Conservation (phyloP, 768 basidiomycete genomes). For the Trametes maxima region DNA sequence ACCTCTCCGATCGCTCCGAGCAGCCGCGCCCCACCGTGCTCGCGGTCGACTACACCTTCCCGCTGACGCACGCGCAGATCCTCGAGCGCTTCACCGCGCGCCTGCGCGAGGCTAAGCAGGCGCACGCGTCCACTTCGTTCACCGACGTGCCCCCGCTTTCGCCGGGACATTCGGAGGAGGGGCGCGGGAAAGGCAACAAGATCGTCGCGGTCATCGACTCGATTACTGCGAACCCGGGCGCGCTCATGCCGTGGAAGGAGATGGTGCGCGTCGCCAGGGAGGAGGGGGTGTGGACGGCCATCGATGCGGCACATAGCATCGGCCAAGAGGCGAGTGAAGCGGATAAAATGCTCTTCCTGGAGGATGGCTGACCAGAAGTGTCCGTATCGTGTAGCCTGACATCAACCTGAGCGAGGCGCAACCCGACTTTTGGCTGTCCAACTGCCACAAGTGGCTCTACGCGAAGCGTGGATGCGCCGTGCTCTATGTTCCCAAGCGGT, state of each 20-base stretch:
- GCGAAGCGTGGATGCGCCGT: slow-evolving; percentile 68
- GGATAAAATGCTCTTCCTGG: background rate
- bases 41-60: slow-evolving; percentile 56
- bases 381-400: slow-evolving; percentile 28
- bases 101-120: slow-evolving; percentile 35
- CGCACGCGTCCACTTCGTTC: slow-evolving; percentile 15
- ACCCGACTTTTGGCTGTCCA: slow-evolving; percentile 85
- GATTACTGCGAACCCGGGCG: slow-evolving; percentile 64
- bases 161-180: background rate
- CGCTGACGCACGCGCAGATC: slow-evolving; percentile 52
- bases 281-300: slow-evolving; percentile 61
- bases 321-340: slow-evolving; percentile 57
- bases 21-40: slow-evolving; percentile 53
- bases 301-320: slow-evolving; percentile 82
- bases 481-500: slow-evolving; percentile 76
- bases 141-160: slow-evolving; percentile 21
- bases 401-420: slow-evolving; percentile 55
- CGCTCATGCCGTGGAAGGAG: slow-evolving; percentile 69
- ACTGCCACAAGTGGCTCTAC: slow-evolving; percentile 87
- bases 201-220: slow-evolving; percentile 72
- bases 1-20: slow-evolving; percentile 51
- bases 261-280: slow-evolving; percentile 66
- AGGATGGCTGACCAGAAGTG: background rate
- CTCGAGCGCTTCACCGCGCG: slow-evolving; percentile 49
- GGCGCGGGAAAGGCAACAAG: slow-evolving; percentile 38